Evolutionary conservation across 305 asterid genomes (phyloP).

Genomic region (Solanum hybrid): DNA sequence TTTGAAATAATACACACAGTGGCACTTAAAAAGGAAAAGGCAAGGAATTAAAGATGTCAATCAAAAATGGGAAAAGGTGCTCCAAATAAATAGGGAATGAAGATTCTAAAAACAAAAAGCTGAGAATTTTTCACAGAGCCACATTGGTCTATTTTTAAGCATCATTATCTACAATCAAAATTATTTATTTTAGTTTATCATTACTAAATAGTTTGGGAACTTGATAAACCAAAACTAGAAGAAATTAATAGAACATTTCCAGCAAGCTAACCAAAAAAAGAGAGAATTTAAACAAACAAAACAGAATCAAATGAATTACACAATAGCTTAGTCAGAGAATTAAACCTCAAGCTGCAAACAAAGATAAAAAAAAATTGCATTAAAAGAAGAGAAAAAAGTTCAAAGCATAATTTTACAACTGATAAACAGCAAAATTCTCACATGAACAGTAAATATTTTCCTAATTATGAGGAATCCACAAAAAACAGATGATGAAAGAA

Average conservation of each 20-base stretch:
- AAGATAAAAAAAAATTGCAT: background rate
- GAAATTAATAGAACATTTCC: background rate
- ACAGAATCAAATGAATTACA: background rate
- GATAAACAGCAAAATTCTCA: constrained; percentile 6
- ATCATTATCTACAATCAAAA: constrained; percentile 15
- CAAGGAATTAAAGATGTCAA: constrained; percentile 27
- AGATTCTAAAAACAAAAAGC: constrained; percentile 33
- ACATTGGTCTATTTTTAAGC: constrained; percentile 11
- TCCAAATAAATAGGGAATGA: constrained; percentile 32
- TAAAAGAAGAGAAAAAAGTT: background rate
- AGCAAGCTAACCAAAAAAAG: background rate
- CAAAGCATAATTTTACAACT: background rate
- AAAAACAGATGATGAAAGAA: constrained; percentile 1
- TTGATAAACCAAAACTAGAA: background rate
- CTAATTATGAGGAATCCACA: constrained; percentile 10
- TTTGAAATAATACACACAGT: constrained; percentile 9
- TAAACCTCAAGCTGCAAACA: background rate
- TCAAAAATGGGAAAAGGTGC: constrained; percentile 14
- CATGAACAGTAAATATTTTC: background rate
- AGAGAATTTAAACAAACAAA: background rate
- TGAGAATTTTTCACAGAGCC: constrained; percentile 17
- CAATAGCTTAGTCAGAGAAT: background rate
- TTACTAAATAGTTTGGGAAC: background rate
- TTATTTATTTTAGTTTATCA: background rate
- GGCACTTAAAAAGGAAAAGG: constrained; percentile 5